A percentile compares a stretch with the other conserved stretches of the same genome.
Evolutionary conservation across 352 stramenopile genomes (phyloP).

Genomic region (Lagenidium sp.): DNA sequence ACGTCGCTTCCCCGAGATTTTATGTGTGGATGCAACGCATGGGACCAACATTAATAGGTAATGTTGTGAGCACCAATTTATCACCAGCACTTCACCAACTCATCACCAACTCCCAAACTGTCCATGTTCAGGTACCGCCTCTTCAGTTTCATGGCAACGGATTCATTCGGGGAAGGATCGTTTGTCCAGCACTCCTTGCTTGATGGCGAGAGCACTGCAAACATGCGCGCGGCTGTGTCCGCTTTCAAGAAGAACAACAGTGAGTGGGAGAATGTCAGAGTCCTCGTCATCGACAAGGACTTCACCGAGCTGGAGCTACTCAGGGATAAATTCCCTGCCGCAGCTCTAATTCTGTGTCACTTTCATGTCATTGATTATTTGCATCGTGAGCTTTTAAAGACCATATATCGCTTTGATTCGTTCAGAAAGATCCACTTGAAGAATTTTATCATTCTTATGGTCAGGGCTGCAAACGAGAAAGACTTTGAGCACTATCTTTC

Average conservation of each 20-base stretch:
- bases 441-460: background rate
- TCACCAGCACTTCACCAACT: background rate
- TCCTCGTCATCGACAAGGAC: constrained; percentile 8
- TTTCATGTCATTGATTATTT: constrained; percentile 5
- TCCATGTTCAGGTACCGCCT: background rate
- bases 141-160: constrained; percentile 3
- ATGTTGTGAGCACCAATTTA: constrained; percentile 3
- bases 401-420: background rate
- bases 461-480: background rate
- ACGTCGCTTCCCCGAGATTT: background rate
- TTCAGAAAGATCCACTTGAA: background rate
- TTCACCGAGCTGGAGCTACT: constrained; percentile 3
- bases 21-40: background rate
- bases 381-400: constrained; percentile 1
- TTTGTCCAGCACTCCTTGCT: constrained; percentile 4
- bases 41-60: background rate
- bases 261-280: background rate
- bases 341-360: constrained; percentile 4
- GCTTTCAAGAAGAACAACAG: constrained; percentile 6
- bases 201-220: constrained; percentile 1
- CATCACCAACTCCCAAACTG: background rate
- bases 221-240: constrained; percentile 1
- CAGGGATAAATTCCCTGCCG: background rate
- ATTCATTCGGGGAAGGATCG: background rate
- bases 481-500: background rate